Evolutionary conservation across 1,284 basidiomycete species (phyloP), one percentile per base, ranked within the genome.

Genomic region (Volvariella volvacea): DNA sequence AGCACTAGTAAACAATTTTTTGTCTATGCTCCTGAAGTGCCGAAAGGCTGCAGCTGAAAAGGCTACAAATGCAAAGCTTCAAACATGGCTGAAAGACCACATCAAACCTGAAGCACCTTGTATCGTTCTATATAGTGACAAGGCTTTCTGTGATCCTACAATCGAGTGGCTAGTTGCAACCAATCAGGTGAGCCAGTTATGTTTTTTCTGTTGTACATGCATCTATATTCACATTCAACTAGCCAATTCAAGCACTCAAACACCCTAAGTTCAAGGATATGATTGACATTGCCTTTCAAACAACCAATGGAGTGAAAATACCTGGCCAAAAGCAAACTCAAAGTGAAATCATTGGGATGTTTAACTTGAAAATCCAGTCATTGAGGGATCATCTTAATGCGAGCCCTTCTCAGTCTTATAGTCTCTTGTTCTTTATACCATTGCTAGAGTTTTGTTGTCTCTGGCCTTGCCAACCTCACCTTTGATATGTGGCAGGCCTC

Each of bases 161-260:
- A 48, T 65, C 43, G 54, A 66, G 34, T 70, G 68, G 68, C 51
- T 70, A 2, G 51, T 67, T 34, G 52, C 49, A 4, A 67, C 59
- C 0, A 56, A 66, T 47, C 62, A 70, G 61, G 66, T 68, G 51
- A 32, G 50, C 40, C 9, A 28, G 34, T 39, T 12, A 28, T 28
- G 25, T 31, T 33, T 40, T n/a, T 22, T 22, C 30, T 25, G 8
- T n/a, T 3, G 10, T 25, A 21, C 31, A 21, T 31, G 40, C 22
- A 15, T 28, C 20, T 50, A n/a, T 4, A 52, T 33, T 20, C 15
- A 15, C 14, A 9, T 31, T 31, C 30, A 15, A 17, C 34, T 15
- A 66, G 64, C 61, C 60, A 7, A 48, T 65, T 22, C 43, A 52
- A 32, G 63, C 61, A 6, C 33, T 63, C 1, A 51, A 63, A 7